phyloP scores from a whole-genome alignment of 495 filamentous ascomycete species.

The Acidomyces sp. region DNA sequence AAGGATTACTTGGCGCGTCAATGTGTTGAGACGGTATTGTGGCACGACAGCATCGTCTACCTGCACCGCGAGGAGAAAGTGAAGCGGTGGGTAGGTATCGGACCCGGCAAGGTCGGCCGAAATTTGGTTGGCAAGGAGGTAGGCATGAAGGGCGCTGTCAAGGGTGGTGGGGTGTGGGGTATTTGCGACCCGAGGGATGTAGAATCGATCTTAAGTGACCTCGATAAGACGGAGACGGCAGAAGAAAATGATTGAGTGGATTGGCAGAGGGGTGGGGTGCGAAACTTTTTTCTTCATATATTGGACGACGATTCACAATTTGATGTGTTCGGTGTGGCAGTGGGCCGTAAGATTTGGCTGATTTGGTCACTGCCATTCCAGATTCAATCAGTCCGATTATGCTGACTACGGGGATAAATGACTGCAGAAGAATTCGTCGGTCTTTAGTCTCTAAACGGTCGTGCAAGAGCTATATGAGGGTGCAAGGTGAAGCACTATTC shows the following conservation, averaged over 20 bases:
- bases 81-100: conserved; percentile 80
- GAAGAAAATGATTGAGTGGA: conserved; percentile 27
- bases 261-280: too few species aligned
- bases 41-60: conserved; percentile 87
- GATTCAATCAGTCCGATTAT: too few species aligned
- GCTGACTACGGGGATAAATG: too few species aligned
- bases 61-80: conserved; percentile 78
- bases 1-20: conserved; percentile 62
- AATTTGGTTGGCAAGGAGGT: conserved; percentile 95
- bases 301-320: too few species aligned
- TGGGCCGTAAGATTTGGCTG: too few species aligned
- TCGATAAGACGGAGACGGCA: conserved; percentile 59
- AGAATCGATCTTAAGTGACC: conserved; percentile 54
- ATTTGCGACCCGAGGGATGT: conserved; percentile 72
- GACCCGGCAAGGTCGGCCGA: conserved; percentile 85
- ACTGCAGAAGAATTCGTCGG: too few species aligned
- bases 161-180: conserved; percentile 89
- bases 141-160: conserved; percentile 68
- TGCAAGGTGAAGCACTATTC: too few species aligned
- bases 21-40: conserved; percentile 77
- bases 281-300: too few species aligned
- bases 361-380: too few species aligned
- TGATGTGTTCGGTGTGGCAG: too few species aligned
- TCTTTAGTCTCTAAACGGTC: too few species aligned
- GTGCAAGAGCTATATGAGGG: too few species aligned